Evolutionary conservation across 2,329 filamentous ascomycete genomes (phyloP), one percentile per base, ranked within the genome.

Genomic region (Bertia moriformis): DNA sequence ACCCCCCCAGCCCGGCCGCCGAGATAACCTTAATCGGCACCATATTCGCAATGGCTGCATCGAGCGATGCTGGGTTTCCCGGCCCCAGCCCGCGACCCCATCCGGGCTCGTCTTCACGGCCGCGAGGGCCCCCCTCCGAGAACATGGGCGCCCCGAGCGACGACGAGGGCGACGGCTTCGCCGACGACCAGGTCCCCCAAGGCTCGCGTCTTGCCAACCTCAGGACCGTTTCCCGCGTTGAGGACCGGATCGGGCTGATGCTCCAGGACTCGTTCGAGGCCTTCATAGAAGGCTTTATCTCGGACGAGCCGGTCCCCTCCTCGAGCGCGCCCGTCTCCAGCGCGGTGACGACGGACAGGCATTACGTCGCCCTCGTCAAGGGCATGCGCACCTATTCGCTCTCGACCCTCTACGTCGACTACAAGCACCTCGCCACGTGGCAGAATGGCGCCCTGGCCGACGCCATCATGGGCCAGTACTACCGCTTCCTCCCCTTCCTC

Each of bases 401-500:
- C n/a, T 89, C 84, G 1, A 91, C 84, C 4, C 75, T 91, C 42
- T 93, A 91, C 55, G 73, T 93, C 51, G 85, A 93, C 61, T 91
- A 79, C 60, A 84, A 78, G 47, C 91, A 98, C 57, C 65, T 98
- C 19, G 72, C 78, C 41, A 71, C 76, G 24, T 81, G 79, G 57
- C 78, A 83, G 50, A 82, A 88, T 48, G 84, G 83, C 39, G 78
- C 83, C 42, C 65, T 98, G 39, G 86, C 89, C 32, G 79, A 85
- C 44, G 89, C 86, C 38, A 82, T 96, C 44, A 81, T 87, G 47
- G 79, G 78, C 49, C 83, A 93, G 53, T 96, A 95, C 66, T 96
- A 95, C 59, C 84, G 91, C 48, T 94, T 94, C 56, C 70, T 93
- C 18, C 91, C 91, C 2, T 98, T 91, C 57, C 73, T 98, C 51